Base-by-base conservation (phyloP, 345 rosid species). In the Eucalyptus brandiana region DNA sequence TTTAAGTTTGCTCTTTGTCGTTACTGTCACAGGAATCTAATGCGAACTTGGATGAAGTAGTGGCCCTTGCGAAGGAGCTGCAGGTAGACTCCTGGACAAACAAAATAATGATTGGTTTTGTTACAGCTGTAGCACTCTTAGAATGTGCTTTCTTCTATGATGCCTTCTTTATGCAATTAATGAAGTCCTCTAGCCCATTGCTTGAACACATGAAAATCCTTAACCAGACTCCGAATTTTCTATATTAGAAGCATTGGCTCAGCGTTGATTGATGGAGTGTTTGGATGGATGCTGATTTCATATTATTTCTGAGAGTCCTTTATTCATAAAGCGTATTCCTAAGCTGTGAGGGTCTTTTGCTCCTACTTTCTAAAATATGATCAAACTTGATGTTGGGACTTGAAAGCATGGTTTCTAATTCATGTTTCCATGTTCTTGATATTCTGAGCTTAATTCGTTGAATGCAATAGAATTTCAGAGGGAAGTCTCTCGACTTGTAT, bases 1-100 rank as follows among this genome's bases (percentile, higher is more conserved):
- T 51, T 58, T 90, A 49, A 76, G 14, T 89, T 76, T 51, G 15
- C 45, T 51, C 58, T 53, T 60, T 58, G 26, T 89, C 0, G 8
- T 30, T 48, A 32, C 81, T 72, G 8, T 87, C 88, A 90, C 90
- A 97, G 99, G 99, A 98, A 96, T 56, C 93, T 89, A 96, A 98
- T 93, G 92, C 94, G 87, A 95, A 98, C 91, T 94, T 98, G 93
- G 99, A 98, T 93, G 99, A 97, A 91, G 96, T 97, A 69, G 96
- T 98, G 56, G 96, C 95, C 89, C 98, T 98, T 87, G 99, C 99
- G 87, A 96, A 97, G 93, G 97, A 98, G 91, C 98, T 98, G 88
- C 99, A 98, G 93, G 93, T 93, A 91, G 14, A 76, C 45, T 76
- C 28, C 83, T 76, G 47, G 45, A 37, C 83, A 76, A 72, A 72